phyloP scores from a whole-genome alignment of 768 basidiomycete species.

The Phaeotremella skinneri region DNA sequence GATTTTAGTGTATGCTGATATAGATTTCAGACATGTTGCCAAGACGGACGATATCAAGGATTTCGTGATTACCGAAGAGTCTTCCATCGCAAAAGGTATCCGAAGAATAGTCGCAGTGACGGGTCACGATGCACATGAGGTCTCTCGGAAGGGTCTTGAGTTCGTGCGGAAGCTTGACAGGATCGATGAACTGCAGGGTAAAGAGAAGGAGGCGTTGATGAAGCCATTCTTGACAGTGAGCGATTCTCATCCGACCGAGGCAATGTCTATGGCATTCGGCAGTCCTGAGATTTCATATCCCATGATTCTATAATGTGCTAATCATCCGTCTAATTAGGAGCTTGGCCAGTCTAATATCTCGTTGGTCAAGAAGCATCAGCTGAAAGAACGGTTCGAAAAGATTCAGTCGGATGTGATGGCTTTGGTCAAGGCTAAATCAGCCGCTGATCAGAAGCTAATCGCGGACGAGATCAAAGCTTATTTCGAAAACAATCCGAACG shows the following conservation, averaged over 20 bases:
- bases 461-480: constrained; percentile 65
- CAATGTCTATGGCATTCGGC: too few relatives aligned
- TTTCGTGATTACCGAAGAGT: constrained; percentile 90
- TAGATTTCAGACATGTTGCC: constrained; percentile 72
- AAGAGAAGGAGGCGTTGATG: constrained; percentile 80
- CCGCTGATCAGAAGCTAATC: constrained; percentile 71
- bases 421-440: constrained; percentile 75
- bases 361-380: constrained; percentile 70
- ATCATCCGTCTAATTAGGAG: constrained; percentile 61
- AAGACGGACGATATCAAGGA: constrained; percentile 97
- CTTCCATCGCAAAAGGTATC: constrained; percentile 96
- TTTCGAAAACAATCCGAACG: constrained; percentile 74
- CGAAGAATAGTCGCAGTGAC: constrained; percentile 92
- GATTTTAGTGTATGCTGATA: constrained; percentile 6
- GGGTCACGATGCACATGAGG: constrained; percentile 85
- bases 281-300: too few relatives aligned
- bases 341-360: constrained; percentile 87
- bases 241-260: neutral
- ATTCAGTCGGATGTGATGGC: constrained; percentile 83
- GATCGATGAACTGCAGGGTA: constrained; percentile 64
- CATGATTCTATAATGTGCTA: neutral
- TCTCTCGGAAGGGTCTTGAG: constrained; percentile 64
- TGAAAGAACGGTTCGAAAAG: constrained; percentile 69
- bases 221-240: constrained; percentile 62
- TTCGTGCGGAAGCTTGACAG: constrained; percentile 64